Evolutionary conservation across 441 rosid species (phyloP), one percentile per base, ranked within the genome.

Genomic region (Cnidoscolus chayamansa): DNA sequence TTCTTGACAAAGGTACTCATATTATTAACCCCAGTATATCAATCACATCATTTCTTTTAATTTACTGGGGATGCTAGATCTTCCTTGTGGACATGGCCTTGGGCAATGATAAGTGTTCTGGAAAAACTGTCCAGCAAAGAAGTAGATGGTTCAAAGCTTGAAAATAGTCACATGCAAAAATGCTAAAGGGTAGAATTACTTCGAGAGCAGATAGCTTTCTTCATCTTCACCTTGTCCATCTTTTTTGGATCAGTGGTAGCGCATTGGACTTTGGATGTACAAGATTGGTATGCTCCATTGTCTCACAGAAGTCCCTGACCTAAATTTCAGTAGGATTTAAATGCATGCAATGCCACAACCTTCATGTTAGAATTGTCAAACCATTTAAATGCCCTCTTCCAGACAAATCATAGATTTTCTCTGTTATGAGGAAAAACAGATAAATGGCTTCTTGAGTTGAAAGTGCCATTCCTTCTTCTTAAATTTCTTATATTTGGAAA

Each of bases 1-100:
- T 94, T 94, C 83, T 82, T 94, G 79, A 94, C 98, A 31, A 94
- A 90, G 98, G 99, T 92, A 82, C 17, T 51, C 65, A 63, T 69
- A 55, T 71, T 10, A 25, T 30, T 57, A 53, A 67, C 67, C 73
- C 17, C 8, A 50, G 15, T 70, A 53, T 11, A 58, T 1, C 63
- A 50, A 58, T 1, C 63, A 50, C 48, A 25, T 49, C 35, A 6
- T 62, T 76, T 50, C 43, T 40, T 57, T 1, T 51, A 53, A 49
- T n/a, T 10, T 30, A 37, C 19, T 68, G 64, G 3, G 1, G 67
- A 6, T 61, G 43, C 60, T 47, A 35, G 54, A 68, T 25, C 60
- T 74, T 35, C 55, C 43, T 32, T 32, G 55, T 55, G 49, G 49
- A 40, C 25, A 20, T 43, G 49, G 0, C 30, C 65, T 15, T n/a